phyloP scores from a whole-genome alignment of 2,329 filamentous ascomycete genomes.

The Xylaria sp. region DNA sequence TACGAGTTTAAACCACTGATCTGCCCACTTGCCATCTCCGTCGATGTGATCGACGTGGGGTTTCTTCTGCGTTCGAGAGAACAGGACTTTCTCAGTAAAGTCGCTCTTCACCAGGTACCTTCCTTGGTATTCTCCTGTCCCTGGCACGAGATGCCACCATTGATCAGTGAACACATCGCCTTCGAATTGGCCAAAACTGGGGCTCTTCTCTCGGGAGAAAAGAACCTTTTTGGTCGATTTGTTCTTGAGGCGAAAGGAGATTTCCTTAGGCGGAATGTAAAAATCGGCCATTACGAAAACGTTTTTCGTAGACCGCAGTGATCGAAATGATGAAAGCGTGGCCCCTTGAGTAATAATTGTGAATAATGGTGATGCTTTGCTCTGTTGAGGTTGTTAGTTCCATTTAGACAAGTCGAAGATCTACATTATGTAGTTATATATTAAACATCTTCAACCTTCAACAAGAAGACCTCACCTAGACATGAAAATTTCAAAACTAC shows the following conservation, averaged over 20 bases:
- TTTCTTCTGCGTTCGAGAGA: background rate
- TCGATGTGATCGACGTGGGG: slow-evolving; percentile 1
- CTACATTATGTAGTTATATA: background rate
- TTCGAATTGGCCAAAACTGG: background rate
- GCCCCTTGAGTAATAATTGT: background rate
- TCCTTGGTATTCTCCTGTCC: background rate
- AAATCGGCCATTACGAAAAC: background rate
- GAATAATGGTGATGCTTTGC: background rate
- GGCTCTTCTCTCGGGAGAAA: slow-evolving; percentile 5
- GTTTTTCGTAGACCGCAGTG: background rate
- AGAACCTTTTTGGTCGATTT: background rate
- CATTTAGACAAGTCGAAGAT: background rate
- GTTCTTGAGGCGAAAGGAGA: slow-evolving; percentile 1
- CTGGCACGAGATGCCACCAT: slow-evolving; percentile 7
- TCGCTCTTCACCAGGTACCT: background rate
- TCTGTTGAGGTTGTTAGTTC: background rate
- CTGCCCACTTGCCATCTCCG: slow-evolving; percentile 4
- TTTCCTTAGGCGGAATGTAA: background rate
- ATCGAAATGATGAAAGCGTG: background rate
- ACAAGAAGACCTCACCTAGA: background rate
- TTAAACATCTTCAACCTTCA: background rate
- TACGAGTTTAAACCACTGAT: slow-evolving; percentile 4
- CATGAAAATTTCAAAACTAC: background rate
- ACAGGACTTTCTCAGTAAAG: background rate
- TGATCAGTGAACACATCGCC: background rate